A percentile compares a stretch with the other conserved stretches of the same genome.
Conservation (phyloP, 139 green algal species). For the Nannochloris sp. region DNA sequence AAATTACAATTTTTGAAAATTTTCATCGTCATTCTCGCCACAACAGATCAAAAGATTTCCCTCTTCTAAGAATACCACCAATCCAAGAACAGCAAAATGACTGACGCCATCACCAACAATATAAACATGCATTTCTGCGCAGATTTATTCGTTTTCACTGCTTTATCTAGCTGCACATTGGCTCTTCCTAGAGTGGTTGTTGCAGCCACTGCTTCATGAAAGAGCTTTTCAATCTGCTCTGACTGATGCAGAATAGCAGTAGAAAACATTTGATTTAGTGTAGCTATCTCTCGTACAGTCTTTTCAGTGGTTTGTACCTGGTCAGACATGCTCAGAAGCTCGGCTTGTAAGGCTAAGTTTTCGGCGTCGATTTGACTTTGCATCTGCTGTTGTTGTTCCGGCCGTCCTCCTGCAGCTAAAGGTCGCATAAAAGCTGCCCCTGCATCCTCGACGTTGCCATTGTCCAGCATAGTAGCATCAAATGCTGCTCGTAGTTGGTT, state of each 20-base stretch:
- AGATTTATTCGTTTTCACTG: conserved; percentile 48
- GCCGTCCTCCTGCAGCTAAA: neutral
- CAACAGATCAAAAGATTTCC: no score
- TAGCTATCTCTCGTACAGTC: conserved; percentile 62
- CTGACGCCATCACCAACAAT: conserved; percentile 48
- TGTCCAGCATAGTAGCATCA: neutral
- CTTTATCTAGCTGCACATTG: conserved; percentile 66
- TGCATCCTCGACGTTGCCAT: neutral
- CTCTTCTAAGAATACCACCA: no score
- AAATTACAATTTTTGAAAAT: no score
- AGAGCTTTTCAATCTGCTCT: conserved; percentile 74
- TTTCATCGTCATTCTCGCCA: no score
- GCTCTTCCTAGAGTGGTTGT: conserved; percentile 3
- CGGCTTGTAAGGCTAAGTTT: conserved; percentile 41
- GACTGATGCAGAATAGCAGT: conserved; percentile 61
- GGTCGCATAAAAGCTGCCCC: neutral
- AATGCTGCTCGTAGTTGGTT: no score
- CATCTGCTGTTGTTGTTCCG: conserved; percentile 7
- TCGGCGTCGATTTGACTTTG: conserved; percentile 23
- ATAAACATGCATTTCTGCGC: conserved; percentile 48
- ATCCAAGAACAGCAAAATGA: conserved; percentile 67
- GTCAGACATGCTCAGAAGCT: conserved; percentile 37
- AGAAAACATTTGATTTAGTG: conserved; percentile 71
- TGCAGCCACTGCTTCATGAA: conserved; percentile 29
- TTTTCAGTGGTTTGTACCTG: conserved; percentile 44